Evolutionary conservation across 2,329 filamentous ascomycete genomes (phyloP).

Genomic region (Microdochium bolleyi): DNA sequence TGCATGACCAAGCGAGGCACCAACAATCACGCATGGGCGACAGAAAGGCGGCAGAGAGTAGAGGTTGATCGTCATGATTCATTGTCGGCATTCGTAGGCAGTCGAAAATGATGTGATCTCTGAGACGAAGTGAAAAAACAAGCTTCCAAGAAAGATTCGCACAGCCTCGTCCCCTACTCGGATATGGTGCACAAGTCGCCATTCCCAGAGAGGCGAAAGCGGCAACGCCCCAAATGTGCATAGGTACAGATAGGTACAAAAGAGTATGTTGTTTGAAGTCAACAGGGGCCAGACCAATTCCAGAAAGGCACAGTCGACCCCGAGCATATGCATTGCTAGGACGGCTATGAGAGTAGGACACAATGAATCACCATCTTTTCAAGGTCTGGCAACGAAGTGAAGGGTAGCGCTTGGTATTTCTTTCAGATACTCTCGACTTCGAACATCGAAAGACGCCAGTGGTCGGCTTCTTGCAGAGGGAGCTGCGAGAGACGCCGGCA

Average conservation of each 20-base stretch:
- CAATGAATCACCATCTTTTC: background rate
- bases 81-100: background rate
- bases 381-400: background rate
- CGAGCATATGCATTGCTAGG: background rate
- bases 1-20: too few species aligned
- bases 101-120: background rate
- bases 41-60: background rate
- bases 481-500: background rate
- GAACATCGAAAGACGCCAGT: background rate
- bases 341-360: background rate
- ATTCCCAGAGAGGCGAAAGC: too few species aligned
- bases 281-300: background rate
- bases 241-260: background rate
- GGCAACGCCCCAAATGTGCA: background rate
- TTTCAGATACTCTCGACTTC: background rate
- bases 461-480: background rate
- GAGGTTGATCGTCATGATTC: background rate
- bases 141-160: too few species aligned
- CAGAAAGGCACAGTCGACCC: background rate
- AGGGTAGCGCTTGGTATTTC: background rate
- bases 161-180: too few species aligned
- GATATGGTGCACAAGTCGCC: too few species aligned
- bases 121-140: background rate
- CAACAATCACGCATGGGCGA: too few species aligned
- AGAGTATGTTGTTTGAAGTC: background rate